Base-by-base conservation (phyloP, 345 rosid genomes). In the Brassica incana region DNA sequence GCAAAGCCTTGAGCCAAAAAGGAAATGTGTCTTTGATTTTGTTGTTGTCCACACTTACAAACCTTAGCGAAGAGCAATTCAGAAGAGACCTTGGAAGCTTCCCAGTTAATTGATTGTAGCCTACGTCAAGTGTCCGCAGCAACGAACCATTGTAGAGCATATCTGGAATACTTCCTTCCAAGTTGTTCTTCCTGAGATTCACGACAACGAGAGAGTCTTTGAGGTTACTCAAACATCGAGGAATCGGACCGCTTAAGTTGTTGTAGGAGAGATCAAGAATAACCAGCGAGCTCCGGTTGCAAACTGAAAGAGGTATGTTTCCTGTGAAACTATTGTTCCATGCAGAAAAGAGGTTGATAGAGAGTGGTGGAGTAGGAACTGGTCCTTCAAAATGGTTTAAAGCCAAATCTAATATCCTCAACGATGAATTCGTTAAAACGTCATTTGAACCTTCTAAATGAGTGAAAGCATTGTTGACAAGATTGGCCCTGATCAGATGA, bases 111-210 rank as follows among this genome's bases (percentile, higher is more conserved):
- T 14, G 67, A 32, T 78, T 78, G 69, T 23, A 78, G 54, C 82
- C 82, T 58, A 72, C 20, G 40, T 78, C 82, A 66, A 78, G 77
- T 0, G 77, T 78, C 14, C 15, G 56, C 2, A 12, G 35, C 8
- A 0, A 65, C 10, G 81, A 72, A 0, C 68, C 27, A 0, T 0
- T 23, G 4, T 23, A 20, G 68, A 72, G 59, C 52, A 2, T 8
- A 8, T 78, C 77, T 14, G 82, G 82, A 15, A 78, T 29, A 27
- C 72, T 65, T 71, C 81, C 81, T 78, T 71, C 67, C 59, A 78
- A 78, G 29, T 7, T 78, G 72, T 71, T 78, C 77, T 78, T 78
- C 35, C 81, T 5, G 48, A 78, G 77, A 3, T 78, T 78, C 27
- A 78, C 60, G 0, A 78, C 43, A 36, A 38, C 9, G 43, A 8